Conservation (phyloP, 2,329 filamentous ascomycete species). For the Macrophomina tecta region DNA sequence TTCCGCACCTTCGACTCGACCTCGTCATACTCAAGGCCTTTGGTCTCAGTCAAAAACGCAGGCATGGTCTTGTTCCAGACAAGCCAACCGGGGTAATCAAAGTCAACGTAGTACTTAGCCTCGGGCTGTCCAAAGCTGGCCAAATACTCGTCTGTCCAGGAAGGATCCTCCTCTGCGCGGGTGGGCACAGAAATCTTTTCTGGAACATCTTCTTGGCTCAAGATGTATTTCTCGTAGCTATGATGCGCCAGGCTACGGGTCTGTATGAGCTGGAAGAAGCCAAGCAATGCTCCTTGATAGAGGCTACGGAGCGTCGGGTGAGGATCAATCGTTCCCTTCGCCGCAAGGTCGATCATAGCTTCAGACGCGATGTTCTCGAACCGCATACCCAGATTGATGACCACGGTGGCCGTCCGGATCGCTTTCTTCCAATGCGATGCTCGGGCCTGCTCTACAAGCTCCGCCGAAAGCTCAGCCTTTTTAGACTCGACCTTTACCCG, state of each 20-base stretch:
- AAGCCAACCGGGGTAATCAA: conserved; percentile 93
- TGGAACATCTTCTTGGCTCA: conserved; percentile 77
- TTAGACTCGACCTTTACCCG: conserved; percentile 79
- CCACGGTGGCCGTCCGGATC: conserved; percentile 85
- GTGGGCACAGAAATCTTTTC: conserved; percentile 79
- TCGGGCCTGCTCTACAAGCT: conserved; percentile 78
- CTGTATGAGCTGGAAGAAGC: conserved; percentile 81
- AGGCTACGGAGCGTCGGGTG: conserved; percentile 84
- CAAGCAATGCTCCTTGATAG: conserved; percentile 80
- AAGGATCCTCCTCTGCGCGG: conserved; percentile 68
- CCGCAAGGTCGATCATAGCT: conserved; percentile 82
- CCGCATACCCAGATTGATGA: conserved; percentile 87
- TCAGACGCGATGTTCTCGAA: conserved; percentile 86
- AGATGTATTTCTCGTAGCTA: conserved; percentile 83
- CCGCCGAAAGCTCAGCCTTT: conserved; percentile 79
- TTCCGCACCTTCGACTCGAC: conserved; percentile 75
- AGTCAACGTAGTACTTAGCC: conserved; percentile 88
- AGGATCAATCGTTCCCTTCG: conserved; percentile 82
- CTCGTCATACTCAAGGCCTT: conserved; percentile 78
- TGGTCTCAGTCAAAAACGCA: conserved; percentile 75
- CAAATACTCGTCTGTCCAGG: conserved; percentile 80
- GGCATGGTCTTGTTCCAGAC: conserved; percentile 91
- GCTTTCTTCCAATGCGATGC: conserved; percentile 97
- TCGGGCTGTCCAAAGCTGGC: conserved; percentile 76
- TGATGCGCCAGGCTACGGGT: conserved; percentile 85